phyloP scores from a whole-genome alignment of 192 early-diverging fungal genomes.

The Phlyctochytrium arcticum region DNA sequence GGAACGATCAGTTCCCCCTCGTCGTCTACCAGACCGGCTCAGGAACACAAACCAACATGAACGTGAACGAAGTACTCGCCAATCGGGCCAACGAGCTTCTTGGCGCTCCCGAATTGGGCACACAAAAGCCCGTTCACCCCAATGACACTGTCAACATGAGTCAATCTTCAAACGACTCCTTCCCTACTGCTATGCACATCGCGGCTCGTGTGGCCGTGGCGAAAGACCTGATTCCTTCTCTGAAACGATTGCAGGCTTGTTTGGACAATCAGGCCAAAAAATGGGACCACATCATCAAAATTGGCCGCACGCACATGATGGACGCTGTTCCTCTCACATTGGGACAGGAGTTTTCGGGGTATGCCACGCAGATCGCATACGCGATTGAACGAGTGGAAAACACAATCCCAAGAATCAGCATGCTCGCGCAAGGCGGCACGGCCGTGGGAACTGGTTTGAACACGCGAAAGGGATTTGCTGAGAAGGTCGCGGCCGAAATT shows the following conservation, averaged over 20 bases:
- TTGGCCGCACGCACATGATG: constrained; percentile 97
- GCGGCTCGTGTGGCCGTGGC: constrained; percentile 76
- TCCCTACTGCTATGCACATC: constrained; percentile 99
- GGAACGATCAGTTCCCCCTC: constrained; percentile 95
- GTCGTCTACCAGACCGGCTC: constrained; percentile 97
- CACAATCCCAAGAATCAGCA: constrained; percentile 78
- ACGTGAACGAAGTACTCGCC: constrained; percentile 78
- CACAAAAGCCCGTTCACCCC: constrained; percentile 94
- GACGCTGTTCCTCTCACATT: constrained; percentile 98
- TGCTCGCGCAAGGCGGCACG: constrained; percentile 95
- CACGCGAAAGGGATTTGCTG: constrained; percentile 89
- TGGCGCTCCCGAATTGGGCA: constrained; percentile 81
- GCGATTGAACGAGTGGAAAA: constrained; percentile 84
- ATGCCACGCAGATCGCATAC: constrained; percentile 75
- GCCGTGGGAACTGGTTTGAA: constrained; percentile 98
- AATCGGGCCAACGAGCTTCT: constrained; percentile 97
- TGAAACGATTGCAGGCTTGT: constrained; percentile 75
- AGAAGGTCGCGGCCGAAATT: constrained; percentile 84
- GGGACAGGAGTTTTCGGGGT: constrained; percentile 99
- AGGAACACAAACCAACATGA: constrained; percentile 91
- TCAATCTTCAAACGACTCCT: constrained; percentile 98
- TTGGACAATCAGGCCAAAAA: constrained; percentile 73
- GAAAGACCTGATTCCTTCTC: constrained; percentile 78
- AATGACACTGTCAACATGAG: constrained; percentile 99
- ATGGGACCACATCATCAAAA: constrained; percentile 85